These are phyloP conservation scores for Schoenoplectus tabernaemontani DNA, from an alignment of 202 grass and related monocot genomes.

Conservation along the genomic window DNA sequence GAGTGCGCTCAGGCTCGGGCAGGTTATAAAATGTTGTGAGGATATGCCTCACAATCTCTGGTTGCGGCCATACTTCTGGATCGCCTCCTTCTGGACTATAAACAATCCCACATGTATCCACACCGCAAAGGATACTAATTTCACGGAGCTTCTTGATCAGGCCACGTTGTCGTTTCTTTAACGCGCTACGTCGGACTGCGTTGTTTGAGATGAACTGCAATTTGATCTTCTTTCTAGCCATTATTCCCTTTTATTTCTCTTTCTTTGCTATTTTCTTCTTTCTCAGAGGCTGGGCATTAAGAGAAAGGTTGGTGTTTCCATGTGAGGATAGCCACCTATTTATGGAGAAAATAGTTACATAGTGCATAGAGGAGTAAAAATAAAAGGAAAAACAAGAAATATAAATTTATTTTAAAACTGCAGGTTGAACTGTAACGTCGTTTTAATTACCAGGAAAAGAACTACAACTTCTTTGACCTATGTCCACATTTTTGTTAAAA, in stretches of 20 bases:
- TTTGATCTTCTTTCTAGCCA: conserved; percentile 35
- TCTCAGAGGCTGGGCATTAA: background rate
- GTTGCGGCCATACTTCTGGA: conserved; percentile 22
- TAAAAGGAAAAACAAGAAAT: background rate
- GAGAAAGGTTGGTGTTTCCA: background rate
- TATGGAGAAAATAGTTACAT: conserved; percentile 6
- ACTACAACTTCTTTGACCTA: background rate
- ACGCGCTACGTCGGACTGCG: background rate
- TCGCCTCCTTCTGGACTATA: conserved; percentile 6
- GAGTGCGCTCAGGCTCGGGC: conserved; percentile 15
- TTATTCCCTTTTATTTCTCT: background rate
- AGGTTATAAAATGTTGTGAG: background rate
- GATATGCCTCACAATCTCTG: background rate
- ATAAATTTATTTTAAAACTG: background rate
- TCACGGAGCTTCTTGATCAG: conserved; percentile 35
- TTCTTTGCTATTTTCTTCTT: background rate
- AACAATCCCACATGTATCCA: conserved; percentile 19
- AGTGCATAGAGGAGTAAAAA: background rate
- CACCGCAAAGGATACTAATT: conserved; percentile 28
- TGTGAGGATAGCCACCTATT: background rate
- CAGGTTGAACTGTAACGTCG: background rate
- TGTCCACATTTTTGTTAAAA: background rate
- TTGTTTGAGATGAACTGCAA: conserved; percentile 25
- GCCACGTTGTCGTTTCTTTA: conserved; percentile 17
- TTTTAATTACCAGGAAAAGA: background rate